phyloP scores from a whole-genome alignment of 73 alveolate species.

The Uronychia setigera region DNA sequence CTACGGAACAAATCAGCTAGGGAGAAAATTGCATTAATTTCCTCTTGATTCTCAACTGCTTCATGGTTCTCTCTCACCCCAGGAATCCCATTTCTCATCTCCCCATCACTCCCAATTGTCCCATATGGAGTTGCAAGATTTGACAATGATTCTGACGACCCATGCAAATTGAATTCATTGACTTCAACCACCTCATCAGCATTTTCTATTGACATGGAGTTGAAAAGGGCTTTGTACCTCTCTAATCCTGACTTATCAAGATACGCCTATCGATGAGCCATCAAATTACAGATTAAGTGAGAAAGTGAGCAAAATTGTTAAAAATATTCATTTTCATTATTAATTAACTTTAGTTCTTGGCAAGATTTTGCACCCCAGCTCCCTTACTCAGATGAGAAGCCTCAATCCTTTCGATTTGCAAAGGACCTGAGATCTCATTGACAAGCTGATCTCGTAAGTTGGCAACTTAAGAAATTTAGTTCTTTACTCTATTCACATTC shows the following conservation, averaged over 20 bases:
- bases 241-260: neutral
- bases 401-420: too few relatives aligned
- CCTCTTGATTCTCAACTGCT: neutral
- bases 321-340: neutral
- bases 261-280: neutral
- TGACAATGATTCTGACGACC: neutral
- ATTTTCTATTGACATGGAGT: neutral
- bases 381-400: too few relatives aligned
- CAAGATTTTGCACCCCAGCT: too few relatives aligned
- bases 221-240: neutral
- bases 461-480: too few relatives aligned
- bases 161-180: neutral
- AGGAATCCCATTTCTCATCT: too few relatives aligned
- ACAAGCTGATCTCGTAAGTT: too few relatives aligned
- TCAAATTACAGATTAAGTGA: neutral
- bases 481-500: too few relatives aligned
- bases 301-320: neutral
- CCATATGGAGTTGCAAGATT: neutral
- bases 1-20: neutral
- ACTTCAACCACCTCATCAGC: neutral
- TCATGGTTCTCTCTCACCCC: too few relatives aligned
- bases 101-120: neutral
- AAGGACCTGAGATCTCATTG: too few relatives aligned
- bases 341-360: too few relatives aligned
- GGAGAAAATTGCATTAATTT: neutral